These are phyloP conservation scores for Trichoderma koningii DNA, from an alignment of 2,329 filamentous ascomycete species.

Conservation along the genomic window DNA sequence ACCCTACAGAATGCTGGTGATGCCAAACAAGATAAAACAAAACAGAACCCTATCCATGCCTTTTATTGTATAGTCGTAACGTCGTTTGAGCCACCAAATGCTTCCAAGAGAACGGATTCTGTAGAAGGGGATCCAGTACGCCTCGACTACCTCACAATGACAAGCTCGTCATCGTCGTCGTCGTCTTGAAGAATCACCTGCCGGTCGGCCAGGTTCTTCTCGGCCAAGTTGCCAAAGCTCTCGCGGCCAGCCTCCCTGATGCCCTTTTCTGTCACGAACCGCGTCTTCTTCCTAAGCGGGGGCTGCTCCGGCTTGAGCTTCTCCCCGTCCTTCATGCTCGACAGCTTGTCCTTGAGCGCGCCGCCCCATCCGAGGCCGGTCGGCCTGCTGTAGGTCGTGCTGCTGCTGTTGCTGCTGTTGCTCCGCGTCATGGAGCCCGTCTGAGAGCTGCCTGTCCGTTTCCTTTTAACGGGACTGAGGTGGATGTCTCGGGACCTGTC, in stretches of 20 bases:
- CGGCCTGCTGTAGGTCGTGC: slow-evolving; percentile 22
- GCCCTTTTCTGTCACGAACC: slow-evolving; percentile 77
- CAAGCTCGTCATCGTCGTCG: slow-evolving; percentile 53
- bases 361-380: slow-evolving; percentile 59
- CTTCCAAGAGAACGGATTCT: background rate
- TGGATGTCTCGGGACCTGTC: slow-evolving; percentile 50
- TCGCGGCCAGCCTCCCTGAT: slow-evolving; percentile 77
- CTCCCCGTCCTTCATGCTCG: slow-evolving; percentile 64
- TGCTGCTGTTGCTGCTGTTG: slow-evolving; percentile 29
- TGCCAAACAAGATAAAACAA: slow-evolving; percentile 16
- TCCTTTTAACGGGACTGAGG: slow-evolving; percentile 63
- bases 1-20: slow-evolving; percentile 16
- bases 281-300: slow-evolving; percentile 70
- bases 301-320: slow-evolving; percentile 43
- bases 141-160: slow-evolving; percentile 45
- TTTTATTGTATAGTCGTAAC: slow-evolving; percentile 22
- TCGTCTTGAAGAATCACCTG: slow-evolving; percentile 45
- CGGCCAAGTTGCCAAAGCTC: slow-evolving; percentile 60
- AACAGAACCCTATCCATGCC: slow-evolving; percentile 8
- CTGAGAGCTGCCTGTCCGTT: slow-evolving; percentile 55
- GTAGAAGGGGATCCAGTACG: background rate
- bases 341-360: slow-evolving; percentile 56
- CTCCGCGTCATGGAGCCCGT: slow-evolving; percentile 36
- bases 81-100: slow-evolving; percentile 9
- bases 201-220: slow-evolving; percentile 45